Conservation (phyloP, 345 rosid species). For the Odontarrhena argentea region DNA sequence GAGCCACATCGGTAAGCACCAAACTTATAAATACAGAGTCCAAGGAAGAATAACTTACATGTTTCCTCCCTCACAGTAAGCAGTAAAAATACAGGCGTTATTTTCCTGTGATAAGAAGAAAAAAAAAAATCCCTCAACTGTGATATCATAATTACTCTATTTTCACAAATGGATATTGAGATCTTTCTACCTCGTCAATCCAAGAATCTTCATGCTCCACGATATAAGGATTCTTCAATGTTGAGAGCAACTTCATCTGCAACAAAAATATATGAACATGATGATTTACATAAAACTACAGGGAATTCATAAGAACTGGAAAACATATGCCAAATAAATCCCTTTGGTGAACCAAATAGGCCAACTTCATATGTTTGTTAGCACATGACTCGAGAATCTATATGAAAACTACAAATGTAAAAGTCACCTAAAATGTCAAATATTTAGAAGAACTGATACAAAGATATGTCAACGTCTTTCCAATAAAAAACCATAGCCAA, state of each 20-base stretch:
- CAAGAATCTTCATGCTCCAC: conserved; percentile 85
- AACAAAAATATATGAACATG: conserved; percentile 27
- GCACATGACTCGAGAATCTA: conserved; percentile 1
- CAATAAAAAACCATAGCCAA: conserved; percentile 5
- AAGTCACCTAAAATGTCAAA: neutral
- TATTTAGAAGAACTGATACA: neutral
- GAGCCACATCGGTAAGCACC: neutral
- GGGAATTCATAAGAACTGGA: neutral
- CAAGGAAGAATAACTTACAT: conserved; percentile 59
- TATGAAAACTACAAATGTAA: neutral
- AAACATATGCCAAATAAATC: conserved; percentile 7
- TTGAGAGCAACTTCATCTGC: conserved; percentile 86
- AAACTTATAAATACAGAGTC: neutral
- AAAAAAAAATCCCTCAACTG: conserved; percentile 15
- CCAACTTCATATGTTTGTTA: neutral
- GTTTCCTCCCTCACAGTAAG: conserved; percentile 88
- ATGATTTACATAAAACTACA: neutral
- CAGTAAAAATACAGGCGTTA: conserved; percentile 72
- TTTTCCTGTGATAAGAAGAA: conserved; percentile 52
- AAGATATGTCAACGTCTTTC: conserved; percentile 1
- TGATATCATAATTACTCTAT: conserved; percentile 8
- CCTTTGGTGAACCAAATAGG: conserved; percentile 6
- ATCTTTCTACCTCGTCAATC: conserved; percentile 79
- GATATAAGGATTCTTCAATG: conserved; percentile 72
- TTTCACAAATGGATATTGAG: neutral